These are phyloP conservation scores for Phialophora verrucosa DNA, from an alignment of 2,329 filamentous ascomycete genomes.

Conservation along the genomic window DNA sequence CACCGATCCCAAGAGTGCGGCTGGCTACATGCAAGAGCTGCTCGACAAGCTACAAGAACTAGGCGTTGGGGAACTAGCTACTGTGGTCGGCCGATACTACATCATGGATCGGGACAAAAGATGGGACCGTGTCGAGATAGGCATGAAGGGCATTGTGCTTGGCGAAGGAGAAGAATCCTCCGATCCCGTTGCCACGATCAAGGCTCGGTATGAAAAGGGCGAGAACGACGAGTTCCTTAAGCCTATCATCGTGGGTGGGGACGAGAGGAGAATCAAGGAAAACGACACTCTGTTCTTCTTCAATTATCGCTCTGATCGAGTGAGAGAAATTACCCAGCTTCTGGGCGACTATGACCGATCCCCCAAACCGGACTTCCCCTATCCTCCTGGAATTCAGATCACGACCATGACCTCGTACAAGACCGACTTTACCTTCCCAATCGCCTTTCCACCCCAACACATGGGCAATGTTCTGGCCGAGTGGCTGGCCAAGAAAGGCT, in stretches of 20 bases:
- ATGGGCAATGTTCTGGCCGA: conserved; percentile 99
- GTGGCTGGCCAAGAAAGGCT: conserved; percentile 86
- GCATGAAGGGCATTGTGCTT: conserved; percentile 80
- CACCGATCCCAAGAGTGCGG: conserved; percentile 93
- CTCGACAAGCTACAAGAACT: conserved; percentile 81
- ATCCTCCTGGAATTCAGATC: conserved; percentile 83
- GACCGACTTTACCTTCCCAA: conserved; percentile 85
- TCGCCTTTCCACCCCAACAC: conserved; percentile 91
- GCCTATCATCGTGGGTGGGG: conserved; percentile 91
- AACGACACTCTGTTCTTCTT: conserved; percentile 98
- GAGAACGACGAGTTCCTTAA: conserved; percentile 98
- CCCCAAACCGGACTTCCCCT: conserved; percentile 86
- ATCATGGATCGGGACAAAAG: conserved; percentile 99
- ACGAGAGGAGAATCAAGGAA: conserved; percentile 85
- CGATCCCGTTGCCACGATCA: conserved; percentile 85
- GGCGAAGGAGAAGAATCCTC: conserved; percentile 86
- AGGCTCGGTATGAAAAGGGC: conserved; percentile 82
- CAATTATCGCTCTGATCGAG: conserved; percentile 99
- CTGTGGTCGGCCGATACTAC: conserved; percentile 94
- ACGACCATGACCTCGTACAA: conserved; percentile 99
- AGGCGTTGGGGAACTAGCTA: conserved; percentile 84
- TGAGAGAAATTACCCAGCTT: conserved; percentile 93
- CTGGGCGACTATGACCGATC: conserved; percentile 91
- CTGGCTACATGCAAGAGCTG: conserved; percentile 85
- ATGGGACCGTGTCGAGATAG: conserved; percentile 93